Base-by-base conservation (phyloP, 345 rosid genomes). In the Acer saccharum region DNA sequence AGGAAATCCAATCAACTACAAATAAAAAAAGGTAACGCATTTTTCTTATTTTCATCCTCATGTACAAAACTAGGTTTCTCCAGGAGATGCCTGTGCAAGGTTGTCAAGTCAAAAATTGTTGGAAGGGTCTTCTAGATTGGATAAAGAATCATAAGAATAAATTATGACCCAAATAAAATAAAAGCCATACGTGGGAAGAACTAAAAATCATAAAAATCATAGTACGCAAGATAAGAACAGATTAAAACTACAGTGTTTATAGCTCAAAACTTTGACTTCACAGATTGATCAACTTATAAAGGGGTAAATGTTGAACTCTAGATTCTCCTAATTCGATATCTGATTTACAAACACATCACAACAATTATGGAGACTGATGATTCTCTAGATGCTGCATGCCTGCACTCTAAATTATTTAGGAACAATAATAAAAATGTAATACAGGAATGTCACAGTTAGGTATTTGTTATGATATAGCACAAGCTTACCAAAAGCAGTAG, bases 401-500 rank as follows among this genome's bases (percentile, higher is more conserved):
- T 7, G 18, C 55, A 50, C 20, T 29, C 60, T 50, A 0, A 9
- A 23, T 46, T 7, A 13, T 25, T 10, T 16, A 23, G 27, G 10
- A 14, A 14, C 14, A 54, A 29, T 27, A 8, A 9, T 71, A 54
- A 54, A 4, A 3, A 16, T 4, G 20, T 14, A 54, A 54, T 0
- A 54, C n/a, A 4, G 1, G 9, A 71, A 21, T 27, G 11, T 9
- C 16, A 16, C 13, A 17, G 35, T 52, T 35, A 23, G 7, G 16
- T 10, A 35, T 29, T 4, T 8, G 6, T 2, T 10, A 43, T 18
- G 8, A 29, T 58, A 0, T 73, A 68, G 54, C 58, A 32, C 41
- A 48, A 57, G 21, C 89, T 72, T 81, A 93, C 97, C 95, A 80
- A 84, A 89, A 74, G 95, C 68, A 81, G 90, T 68, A 68, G 94